Percentiles rank a stretch among this genome's conserved stretches.
Evolutionary conservation across 2,329 filamentous ascomycete genomes (phyloP).

Genomic region (Nothopassalora personata): DNA sequence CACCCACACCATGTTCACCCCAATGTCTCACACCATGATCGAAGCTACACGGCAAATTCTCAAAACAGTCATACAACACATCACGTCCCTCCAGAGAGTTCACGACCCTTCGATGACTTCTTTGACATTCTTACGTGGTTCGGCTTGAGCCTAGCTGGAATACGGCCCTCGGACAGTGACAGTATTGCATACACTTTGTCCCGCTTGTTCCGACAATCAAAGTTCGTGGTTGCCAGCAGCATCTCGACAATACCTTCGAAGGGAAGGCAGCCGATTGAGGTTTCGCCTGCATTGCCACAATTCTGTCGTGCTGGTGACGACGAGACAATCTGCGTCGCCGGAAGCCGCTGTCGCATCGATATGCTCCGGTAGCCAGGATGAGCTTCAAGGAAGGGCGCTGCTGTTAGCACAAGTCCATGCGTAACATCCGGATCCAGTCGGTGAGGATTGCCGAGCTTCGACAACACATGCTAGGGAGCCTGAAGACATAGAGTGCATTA

Average conservation of each 20-base stretch:
- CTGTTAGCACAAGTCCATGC: too few species aligned
- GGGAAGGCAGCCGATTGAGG: background rate
- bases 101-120: background rate
- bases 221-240: background rate
- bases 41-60: background rate
- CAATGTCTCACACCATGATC: background rate
- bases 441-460: too few species aligned
- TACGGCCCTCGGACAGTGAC: background rate
- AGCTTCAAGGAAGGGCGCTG: too few species aligned
- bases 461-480: background rate
- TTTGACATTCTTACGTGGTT: background rate
- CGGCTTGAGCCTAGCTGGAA: background rate
- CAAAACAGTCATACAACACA: background rate
- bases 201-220: background rate
- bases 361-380: too few species aligned
- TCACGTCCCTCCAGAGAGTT: background rate
- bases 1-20: background rate
- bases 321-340: too few species aligned
- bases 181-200: slow-evolving; percentile 2
- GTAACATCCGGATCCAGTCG: too few species aligned
- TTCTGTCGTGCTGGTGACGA: background rate
- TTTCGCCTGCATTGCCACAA: background rate
- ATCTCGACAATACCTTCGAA: background rate
- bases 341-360: too few species aligned
- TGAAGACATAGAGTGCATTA: background rate